These are phyloP conservation scores for Diaporthe amygdali DNA, from an alignment of 2,329 filamentous ascomycete genomes.

Conservation along the genomic window DNA sequence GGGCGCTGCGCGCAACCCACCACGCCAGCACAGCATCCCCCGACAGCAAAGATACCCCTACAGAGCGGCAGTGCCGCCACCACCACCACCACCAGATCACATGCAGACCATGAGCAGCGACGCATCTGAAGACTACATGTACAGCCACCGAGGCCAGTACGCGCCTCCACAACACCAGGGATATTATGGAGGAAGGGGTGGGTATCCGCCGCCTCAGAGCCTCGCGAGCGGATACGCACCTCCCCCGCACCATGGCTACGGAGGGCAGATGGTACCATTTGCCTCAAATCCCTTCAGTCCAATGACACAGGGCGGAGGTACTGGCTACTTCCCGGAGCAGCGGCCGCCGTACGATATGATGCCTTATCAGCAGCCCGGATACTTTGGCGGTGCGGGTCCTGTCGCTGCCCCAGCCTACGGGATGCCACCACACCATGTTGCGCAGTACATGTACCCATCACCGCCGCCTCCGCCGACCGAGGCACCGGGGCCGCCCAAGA, in stretches of 20 bases:
- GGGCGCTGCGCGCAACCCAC: slow-evolving; percentile 43
- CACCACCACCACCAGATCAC: slow-evolving; percentile 44
- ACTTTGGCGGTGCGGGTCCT: slow-evolving; percentile 36
- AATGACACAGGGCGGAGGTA: slow-evolving; percentile 43
- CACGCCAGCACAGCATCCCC: slow-evolving; percentile 44
- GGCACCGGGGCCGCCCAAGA: slow-evolving; percentile 44
- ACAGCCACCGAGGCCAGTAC: slow-evolving; percentile 39
- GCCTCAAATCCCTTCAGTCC: slow-evolving; percentile 49
- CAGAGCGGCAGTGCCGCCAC: slow-evolving; percentile 33
- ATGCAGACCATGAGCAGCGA: slow-evolving; percentile 61
- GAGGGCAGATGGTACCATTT: slow-evolving; percentile 55
- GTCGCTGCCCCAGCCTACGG: slow-evolving; percentile 29
- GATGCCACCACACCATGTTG: slow-evolving; percentile 40
- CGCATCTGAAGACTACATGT: slow-evolving; percentile 60
- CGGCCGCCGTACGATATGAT: slow-evolving; percentile 56
- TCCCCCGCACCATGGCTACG: slow-evolving; percentile 37
- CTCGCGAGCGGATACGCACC: slow-evolving; percentile 51
- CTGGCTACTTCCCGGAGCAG: slow-evolving; percentile 47
- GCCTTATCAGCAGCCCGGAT: slow-evolving; percentile 49
- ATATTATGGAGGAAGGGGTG: slow-evolving; percentile 35
- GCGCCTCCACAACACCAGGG: slow-evolving; percentile 37
- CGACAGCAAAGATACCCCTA: slow-evolving; percentile 35
- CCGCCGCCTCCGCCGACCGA: slow-evolving; percentile 50
- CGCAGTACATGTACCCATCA: slow-evolving; percentile 44
- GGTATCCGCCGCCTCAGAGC: slow-evolving; percentile 49